Percentiles rank a stretch among this genome's conserved stretches.
Evolutionary conservation across 768 basidiomycete species (phyloP).

Genomic region (Candolleomyces eurysporus): DNA sequence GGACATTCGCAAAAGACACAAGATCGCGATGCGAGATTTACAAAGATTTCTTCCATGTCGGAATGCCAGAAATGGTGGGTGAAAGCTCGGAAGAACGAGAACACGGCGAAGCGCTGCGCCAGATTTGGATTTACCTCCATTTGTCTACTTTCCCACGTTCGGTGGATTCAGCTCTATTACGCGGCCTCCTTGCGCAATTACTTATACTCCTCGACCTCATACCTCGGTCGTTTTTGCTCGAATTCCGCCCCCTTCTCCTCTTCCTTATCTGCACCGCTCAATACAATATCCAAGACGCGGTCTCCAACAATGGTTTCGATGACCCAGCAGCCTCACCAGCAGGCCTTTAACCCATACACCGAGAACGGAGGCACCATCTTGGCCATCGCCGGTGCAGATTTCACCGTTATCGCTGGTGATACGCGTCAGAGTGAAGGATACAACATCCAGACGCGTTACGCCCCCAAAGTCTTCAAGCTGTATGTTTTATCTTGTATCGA

Average conservation of each 20-base stretch:
- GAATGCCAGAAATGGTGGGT: no score
- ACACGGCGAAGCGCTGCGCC: not conserved
- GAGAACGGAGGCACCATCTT: conserved; percentile 97
- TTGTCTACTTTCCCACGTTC: not conserved
- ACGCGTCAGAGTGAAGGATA: conserved; percentile 97
- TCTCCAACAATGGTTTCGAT: conserved; percentile 28
- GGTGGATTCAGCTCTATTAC: not conserved
- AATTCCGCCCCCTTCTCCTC: not conserved
- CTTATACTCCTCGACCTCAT: not conserved
- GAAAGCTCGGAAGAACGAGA: conserved; percentile 1
- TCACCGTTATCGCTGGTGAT: conserved; percentile 93
- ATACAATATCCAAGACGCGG: not conserved
- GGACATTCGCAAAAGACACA: no score
- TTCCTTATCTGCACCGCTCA: not conserved
- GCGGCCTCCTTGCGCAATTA: not conserved
- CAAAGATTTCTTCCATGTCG: not conserved
- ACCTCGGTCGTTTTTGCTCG: conserved; percentile 1
- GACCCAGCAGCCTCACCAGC: conserved; percentile 43
- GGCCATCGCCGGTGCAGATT: conserved; percentile 91
- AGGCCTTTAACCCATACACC: conserved; percentile 84
- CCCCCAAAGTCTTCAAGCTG: conserved; percentile 93
- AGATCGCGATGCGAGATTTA: not conserved
- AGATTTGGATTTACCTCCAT: not conserved
- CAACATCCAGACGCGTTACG: conserved; percentile 96
- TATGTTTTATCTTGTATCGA: conserved; percentile 37